A percentile compares a stretch with the other conserved stretches of the same genome.
Conservation (phyloP, 2,329 filamentous ascomycete species). For the Fusarium subtropicale region DNA sequence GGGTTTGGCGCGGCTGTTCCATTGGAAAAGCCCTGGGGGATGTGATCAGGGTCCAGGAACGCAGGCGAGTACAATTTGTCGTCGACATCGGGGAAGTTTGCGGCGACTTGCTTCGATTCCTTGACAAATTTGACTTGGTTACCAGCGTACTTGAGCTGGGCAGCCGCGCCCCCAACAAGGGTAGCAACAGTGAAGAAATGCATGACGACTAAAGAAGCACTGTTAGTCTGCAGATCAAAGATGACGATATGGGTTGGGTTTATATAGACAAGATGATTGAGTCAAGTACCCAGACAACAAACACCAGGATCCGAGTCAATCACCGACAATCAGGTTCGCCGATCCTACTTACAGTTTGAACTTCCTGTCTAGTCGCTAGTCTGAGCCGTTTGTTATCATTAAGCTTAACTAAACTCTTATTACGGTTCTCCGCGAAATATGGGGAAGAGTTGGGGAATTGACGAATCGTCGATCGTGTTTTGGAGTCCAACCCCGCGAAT, state of each 20-base stretch:
- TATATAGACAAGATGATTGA: neutral
- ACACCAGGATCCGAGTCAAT: neutral
- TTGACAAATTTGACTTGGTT: conserved; percentile 11
- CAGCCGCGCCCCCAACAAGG: neutral
- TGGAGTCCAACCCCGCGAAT: conserved; percentile 6
- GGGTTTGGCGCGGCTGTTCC: conserved; percentile 29
- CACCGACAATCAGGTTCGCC: conserved; percentile 1
- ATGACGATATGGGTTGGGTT: neutral
- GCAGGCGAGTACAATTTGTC: conserved; percentile 32
- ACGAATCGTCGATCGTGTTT: neutral
- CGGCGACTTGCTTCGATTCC: conserved; percentile 9
- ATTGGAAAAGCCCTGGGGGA: conserved; percentile 13
- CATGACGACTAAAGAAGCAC: neutral
- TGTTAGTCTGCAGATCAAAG: neutral
- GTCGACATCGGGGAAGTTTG: conserved; percentile 29
- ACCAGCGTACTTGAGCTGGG: conserved; percentile 19
- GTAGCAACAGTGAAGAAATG: neutral
- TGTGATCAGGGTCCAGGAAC: conserved; percentile 7
- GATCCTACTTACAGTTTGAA: neutral
- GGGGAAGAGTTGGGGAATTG: neutral
- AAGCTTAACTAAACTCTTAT: neutral
- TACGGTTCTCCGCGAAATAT: conserved; percentile 5
- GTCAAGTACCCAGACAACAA: neutral
- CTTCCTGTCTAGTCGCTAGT: neutral
- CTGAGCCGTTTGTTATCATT: neutral